phyloP scores from a whole-genome alignment of 208 protist genomes.

The Angomonas ambiguus region DNA sequence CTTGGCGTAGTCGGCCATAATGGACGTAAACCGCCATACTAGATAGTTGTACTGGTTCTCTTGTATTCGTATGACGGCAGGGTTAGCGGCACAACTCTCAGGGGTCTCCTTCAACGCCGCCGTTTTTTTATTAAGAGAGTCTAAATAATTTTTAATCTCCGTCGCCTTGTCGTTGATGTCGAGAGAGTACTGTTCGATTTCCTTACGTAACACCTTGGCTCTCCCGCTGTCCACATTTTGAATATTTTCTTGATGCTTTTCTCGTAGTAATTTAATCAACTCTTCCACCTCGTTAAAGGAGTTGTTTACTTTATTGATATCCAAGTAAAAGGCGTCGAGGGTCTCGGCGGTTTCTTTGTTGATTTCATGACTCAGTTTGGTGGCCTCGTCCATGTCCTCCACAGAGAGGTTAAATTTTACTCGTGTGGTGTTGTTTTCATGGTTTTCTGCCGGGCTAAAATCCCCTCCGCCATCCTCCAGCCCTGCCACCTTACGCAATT shows the following conservation, averaged over 20 bases:
- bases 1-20: slow-evolving; percentile 63
- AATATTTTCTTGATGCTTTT: slow-evolving; percentile 70
- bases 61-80: slow-evolving; percentile 79
- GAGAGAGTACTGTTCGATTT: slow-evolving; percentile 57
- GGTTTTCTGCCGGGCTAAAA: neutral
- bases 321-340: slow-evolving; percentile 69
- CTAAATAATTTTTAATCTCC: slow-evolving; percentile 38
- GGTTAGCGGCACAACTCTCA: slow-evolving; percentile 53
- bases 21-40: slow-evolving; percentile 29
- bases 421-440: neutral
- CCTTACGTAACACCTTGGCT: slow-evolving; percentile 42
- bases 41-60: slow-evolving; percentile 82
- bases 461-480: slow-evolving; percentile 1
- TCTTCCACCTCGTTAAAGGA: slow-evolving; percentile 30
- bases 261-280: slow-evolving; percentile 42
- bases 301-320: slow-evolving; percentile 25
- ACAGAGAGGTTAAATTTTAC: slow-evolving; percentile 14
- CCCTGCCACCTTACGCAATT: slow-evolving; percentile 15
- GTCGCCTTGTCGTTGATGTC: slow-evolving; percentile 39
- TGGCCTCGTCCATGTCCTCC: slow-evolving; percentile 22
- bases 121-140: slow-evolving; percentile 56
- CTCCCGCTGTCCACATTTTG: slow-evolving; percentile 55
- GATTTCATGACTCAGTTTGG: slow-evolving; percentile 26
- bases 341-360: slow-evolving; percentile 56
- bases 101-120: slow-evolving; percentile 59